phyloP scores from a whole-genome alignment of 768 basidiomycete species.

The Tulasnella sp. region DNA sequence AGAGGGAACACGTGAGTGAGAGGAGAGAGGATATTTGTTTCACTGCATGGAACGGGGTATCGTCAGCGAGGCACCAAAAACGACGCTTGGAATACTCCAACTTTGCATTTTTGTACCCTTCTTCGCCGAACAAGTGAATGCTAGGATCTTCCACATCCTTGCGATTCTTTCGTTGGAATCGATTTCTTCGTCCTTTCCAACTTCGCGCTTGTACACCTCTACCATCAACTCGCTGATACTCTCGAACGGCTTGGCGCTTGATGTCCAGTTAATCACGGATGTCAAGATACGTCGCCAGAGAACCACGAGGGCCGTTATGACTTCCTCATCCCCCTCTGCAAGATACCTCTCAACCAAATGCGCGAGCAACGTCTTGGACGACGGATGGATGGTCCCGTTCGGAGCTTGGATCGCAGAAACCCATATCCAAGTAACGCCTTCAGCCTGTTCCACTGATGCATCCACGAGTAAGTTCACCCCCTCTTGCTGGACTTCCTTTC shows the following conservation, averaged over 20 bases:
- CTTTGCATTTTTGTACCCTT: constrained; percentile 61
- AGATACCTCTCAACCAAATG: constrained; percentile 45
- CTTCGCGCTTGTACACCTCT: constrained; percentile 19
- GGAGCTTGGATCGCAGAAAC: constrained; percentile 71
- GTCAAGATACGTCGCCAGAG: constrained; percentile 68
- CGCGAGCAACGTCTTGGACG: constrained; percentile 30
- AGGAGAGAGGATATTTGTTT: constrained; percentile 30
- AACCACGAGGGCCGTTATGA: constrained; percentile 38
- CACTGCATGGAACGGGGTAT: constrained; percentile 26
- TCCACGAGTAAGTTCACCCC: constrained; percentile 47
- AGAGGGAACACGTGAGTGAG: constrained; percentile 27
- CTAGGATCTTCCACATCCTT: constrained; percentile 40
- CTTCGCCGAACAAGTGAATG: constrained; percentile 54
- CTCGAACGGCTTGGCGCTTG: constrained; percentile 55
- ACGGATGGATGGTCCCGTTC: constrained; percentile 18
- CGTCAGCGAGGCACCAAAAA: constrained; percentile 9
- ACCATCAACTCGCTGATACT: constrained; percentile 49
- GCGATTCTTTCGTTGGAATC: background rate
- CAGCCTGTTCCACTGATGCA: constrained; percentile 37
- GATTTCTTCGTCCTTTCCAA: background rate
- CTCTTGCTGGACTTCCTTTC: constrained; percentile 41
- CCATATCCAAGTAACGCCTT: constrained; percentile 63
- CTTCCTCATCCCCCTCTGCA: constrained; percentile 34
- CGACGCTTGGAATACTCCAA: constrained; percentile 32
- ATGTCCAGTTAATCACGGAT: constrained; percentile 76